Evolutionary conservation across 345 rosid species (phyloP).

Genomic region (Pugionium dolabratum): DNA sequence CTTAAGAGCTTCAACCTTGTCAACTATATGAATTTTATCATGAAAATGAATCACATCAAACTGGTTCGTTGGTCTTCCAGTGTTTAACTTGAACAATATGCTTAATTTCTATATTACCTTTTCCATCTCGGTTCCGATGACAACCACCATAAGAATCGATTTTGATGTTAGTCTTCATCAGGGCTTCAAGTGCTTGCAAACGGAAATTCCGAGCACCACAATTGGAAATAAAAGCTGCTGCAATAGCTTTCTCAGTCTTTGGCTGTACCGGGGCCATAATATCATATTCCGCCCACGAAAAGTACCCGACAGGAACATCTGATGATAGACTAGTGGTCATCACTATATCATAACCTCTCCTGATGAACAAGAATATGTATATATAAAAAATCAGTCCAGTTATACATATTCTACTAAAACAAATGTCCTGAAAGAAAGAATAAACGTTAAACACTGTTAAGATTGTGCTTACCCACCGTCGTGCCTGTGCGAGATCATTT

Average conservation of each 20-base stretch:
- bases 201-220: constrained; percentile 92
- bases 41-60: constrained; percentile 7
- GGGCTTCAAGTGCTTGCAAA: constrained; percentile 74
- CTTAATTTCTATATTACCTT: constrained; percentile 44
- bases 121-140: constrained; percentile 78
- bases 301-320: constrained; percentile 98
- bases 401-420: not conserved
- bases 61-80: not conserved
- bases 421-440: constrained; percentile 25
- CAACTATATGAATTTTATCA: constrained; percentile 52
- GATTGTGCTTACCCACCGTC: constrained; percentile 98
- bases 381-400: not conserved
- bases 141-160: constrained; percentile 95
- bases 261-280: constrained; percentile 88
- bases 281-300: constrained; percentile 98
- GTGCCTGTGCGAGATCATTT: constrained; percentile 69
- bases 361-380: constrained; percentile 25
- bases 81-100: not conserved
- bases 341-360: constrained; percentile 72
- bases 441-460: constrained; percentile 23
- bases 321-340: constrained; percentile 99
- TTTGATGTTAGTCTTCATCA: constrained; percentile 56
- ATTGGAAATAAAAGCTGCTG: constrained; percentile 97
- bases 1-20: constrained; percentile 84
- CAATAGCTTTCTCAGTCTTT: constrained; percentile 78